Conservation (phyloP, 2,329 filamentous ascomycete species). For the Diplodia mutila region DNA sequence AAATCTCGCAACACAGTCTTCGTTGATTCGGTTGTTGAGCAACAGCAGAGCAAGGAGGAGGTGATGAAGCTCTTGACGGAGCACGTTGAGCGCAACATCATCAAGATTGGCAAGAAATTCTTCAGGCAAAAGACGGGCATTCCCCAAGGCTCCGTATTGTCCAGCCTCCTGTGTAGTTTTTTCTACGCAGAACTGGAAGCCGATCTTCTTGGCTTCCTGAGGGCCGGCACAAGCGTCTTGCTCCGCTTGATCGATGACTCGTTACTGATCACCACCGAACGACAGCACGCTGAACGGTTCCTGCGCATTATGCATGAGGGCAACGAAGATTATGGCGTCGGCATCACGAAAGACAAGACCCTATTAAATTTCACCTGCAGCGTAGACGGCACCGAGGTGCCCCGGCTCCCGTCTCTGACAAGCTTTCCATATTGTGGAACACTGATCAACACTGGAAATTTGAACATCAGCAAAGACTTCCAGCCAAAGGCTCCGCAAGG, state of each 20-base stretch:
- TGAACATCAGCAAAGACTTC: constrained; percentile 74
- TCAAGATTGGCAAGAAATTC: constrained; percentile 85
- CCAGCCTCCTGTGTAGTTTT: constrained; percentile 86
- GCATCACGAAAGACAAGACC: constrained; percentile 76
- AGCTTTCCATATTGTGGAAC: constrained; percentile 90
- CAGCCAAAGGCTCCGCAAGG: constrained; percentile 54
- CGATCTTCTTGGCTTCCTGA: constrained; percentile 69
- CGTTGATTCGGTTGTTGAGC: constrained; percentile 68
- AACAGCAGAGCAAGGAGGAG: constrained; percentile 58
- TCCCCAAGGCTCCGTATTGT: constrained; percentile 89
- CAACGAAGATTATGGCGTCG: constrained; percentile 77
- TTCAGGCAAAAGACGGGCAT: constrained; percentile 89
- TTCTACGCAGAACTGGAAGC: constrained; percentile 90
- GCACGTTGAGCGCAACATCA: constrained; percentile 82
- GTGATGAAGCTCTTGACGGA: constrained; percentile 73
- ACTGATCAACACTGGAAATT: constrained; percentile 71
- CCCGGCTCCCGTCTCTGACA: constrained; percentile 26
- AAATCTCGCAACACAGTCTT: constrained; percentile 70
- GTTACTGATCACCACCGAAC: constrained; percentile 77
- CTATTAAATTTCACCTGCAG: constrained; percentile 78
- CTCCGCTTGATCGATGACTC: constrained; percentile 92
- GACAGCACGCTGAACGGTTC: constrained; percentile 69
- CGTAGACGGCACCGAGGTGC: constrained; percentile 45
- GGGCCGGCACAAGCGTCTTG: constrained; percentile 64
- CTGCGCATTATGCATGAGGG: constrained; percentile 79